Evolutionary conservation across 352 stramenopile species (phyloP).

Genomic region (Paralagenidium karlingii): DNA sequence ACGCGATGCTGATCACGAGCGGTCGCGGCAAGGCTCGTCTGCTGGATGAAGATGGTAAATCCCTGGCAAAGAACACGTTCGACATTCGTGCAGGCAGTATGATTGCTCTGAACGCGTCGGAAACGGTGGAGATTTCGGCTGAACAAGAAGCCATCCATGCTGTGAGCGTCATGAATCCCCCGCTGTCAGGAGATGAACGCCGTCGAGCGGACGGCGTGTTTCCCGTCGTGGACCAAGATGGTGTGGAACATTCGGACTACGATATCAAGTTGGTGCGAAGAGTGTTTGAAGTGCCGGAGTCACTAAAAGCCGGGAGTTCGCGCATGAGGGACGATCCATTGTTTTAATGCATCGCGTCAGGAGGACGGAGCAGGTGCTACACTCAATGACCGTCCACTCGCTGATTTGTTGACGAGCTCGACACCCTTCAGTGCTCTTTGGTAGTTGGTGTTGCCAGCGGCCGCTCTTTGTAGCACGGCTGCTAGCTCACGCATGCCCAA

Average conservation of each 20-base stretch:
- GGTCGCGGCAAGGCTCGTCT: conserved; percentile 33
- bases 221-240: conserved; percentile 50
- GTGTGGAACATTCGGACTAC: conserved; percentile 40
- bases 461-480: conserved; percentile 14
- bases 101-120: conserved; percentile 45
- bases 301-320: conserved; percentile 55
- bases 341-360: conserved; percentile 34
- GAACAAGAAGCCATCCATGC: conserved; percentile 50
- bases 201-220: conserved; percentile 38
- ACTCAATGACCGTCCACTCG: too few species aligned
- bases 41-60: conserved; percentile 24
- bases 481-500: conserved; percentile 12
- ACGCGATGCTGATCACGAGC: conserved; percentile 50
- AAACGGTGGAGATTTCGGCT: conserved; percentile 33
- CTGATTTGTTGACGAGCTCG: too few species aligned
- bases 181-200: conserved; percentile 40
- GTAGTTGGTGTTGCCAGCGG: too few species aligned
- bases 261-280: conserved; percentile 27
- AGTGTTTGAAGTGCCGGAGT: conserved; percentile 62
- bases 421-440: too few species aligned
- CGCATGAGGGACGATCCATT: conserved; percentile 74
- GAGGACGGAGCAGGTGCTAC: too few species aligned
- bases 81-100: conserved; percentile 30
- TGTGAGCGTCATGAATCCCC: conserved; percentile 74
- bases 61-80: conserved; percentile 7